These are phyloP conservation scores for Capsicum rhomboideum DNA, from an alignment of 257 asterid species.

Conservation along the genomic window DNA sequence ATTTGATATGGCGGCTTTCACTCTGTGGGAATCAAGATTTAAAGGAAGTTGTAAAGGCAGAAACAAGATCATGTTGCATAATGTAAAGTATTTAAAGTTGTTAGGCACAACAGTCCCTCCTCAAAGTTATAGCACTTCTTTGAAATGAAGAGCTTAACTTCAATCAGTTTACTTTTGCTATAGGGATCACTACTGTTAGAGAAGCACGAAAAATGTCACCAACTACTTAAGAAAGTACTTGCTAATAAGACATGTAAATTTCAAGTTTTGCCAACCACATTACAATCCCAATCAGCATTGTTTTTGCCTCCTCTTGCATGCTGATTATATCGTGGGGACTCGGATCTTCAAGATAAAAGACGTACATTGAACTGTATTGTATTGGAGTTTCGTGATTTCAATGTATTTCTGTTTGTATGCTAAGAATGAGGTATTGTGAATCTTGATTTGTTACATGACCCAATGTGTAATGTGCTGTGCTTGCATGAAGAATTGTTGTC, in stretches of 20 bases:
- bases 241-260: too few relatives aligned
- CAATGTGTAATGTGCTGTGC: neutral
- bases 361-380: neutral
- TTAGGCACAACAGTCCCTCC: neutral
- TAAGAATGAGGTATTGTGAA: neutral
- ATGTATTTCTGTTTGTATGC: neutral
- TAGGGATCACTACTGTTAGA: neutral
- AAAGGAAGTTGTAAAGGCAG: conserved; percentile 60
- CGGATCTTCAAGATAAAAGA: neutral
- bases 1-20: conserved; percentile 22
- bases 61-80: neutral
- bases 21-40: conserved; percentile 63
- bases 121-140: neutral
- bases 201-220: too few relatives aligned
- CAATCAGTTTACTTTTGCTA: neutral
- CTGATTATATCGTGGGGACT: neutral
- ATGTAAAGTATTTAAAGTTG: neutral
- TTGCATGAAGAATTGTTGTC: neutral
- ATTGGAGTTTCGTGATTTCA: neutral
- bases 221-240: too few relatives aligned
- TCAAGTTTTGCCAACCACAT: too few relatives aligned
- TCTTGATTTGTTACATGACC: neutral
- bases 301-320: neutral
- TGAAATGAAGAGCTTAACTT: neutral
- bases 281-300: neutral